Conservation (phyloP, 805 yeast species). For the Suhomyces emberorum region DNA sequence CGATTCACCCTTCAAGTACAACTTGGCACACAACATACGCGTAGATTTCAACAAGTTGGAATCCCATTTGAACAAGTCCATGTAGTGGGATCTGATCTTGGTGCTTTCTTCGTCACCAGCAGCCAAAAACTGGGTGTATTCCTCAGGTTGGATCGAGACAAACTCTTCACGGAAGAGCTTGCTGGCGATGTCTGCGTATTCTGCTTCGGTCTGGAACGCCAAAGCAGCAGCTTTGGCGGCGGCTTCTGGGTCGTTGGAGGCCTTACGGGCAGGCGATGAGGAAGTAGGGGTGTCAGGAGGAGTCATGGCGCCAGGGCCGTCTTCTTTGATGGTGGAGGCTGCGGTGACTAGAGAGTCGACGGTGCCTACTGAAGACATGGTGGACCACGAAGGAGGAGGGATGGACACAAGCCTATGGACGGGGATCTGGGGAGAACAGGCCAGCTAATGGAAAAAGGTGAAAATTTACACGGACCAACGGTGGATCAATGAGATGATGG, state of each 20-base stretch:
- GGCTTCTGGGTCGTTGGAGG: too few species aligned
- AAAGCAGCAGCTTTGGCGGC: background rate
- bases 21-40: slow-evolving; percentile 55
- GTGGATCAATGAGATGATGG: too few species aligned
- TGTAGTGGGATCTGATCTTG: slow-evolving; percentile 40
- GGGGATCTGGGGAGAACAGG: too few species aligned
- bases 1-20: slow-evolving; percentile 80
- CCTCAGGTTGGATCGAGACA: slow-evolving; percentile 42
- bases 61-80: slow-evolving; percentile 47
- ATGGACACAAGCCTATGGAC: background rate
- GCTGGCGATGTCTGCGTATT: slow-evolving; percentile 32
- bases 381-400: background rate
- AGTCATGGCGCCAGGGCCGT: background rate
- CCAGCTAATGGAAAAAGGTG: too few species aligned
- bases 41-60: slow-evolving; percentile 55
- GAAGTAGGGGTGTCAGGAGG: background rate
- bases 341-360: slow-evolving; percentile 12
- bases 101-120: slow-evolving; percentile 37
- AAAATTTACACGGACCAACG: too few species aligned
- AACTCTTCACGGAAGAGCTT: slow-evolving; percentile 39
- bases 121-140: slow-evolving; percentile 42
- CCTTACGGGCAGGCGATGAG: background rate
- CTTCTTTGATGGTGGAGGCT: slow-evolving; percentile 4
- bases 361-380: slow-evolving; percentile 13
- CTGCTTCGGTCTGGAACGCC: slow-evolving; percentile 10